Base-by-base conservation (phyloP, 2,329 filamentous ascomycete genomes). In the Aspergillus carbonarius region DNA sequence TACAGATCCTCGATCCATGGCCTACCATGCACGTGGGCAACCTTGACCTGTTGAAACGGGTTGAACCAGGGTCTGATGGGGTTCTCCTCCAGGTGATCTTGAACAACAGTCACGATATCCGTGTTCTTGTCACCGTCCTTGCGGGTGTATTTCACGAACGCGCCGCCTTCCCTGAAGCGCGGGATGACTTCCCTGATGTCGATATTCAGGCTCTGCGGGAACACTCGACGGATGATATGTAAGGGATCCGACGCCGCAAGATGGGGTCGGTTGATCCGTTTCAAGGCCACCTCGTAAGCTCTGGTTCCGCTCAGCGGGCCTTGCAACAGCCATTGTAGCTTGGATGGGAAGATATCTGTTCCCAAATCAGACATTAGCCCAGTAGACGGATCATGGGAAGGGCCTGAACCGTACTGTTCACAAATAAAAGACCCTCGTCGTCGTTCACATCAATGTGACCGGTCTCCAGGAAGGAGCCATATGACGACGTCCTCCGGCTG, bases 1-100 rank as follows among this genome's bases (percentile, higher is more conserved):
- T 92, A 90, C 27, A 99, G 79, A 71, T 99, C 95, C 70, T 98
- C 95, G 2, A 98, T 83, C 95, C 95, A 99, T 0, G 95, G 95
- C 20, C 88, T 86, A 9, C 95, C 95, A 56, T 86, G 82, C 2
- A 99, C 95, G 6, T 92, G 78, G 23, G 87, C 86, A 3, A 87
- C 86, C 50, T 85, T 83, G 57, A 96, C 88, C 13, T 83, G 78
- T 20, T 85, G 82, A 63, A 96, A 88, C 0, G 92, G 92, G 66
- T 88, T 96, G 79, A 95, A 97, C 90, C 93, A 96, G 2, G 93
- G 93, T 60, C 87, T 91, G 37, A 96, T 84, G 0, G 88, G 89
- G 15, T 88, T 82, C 60, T 91, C 81, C 57, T 83, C 78, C 1
- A 98, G 79, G 63, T 88, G 83, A 32, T 85, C 78, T 23, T 83